phyloP scores from a whole-genome alignment of 176 grass and related monocot genomes.

The Aegilops tauschii region DNA sequence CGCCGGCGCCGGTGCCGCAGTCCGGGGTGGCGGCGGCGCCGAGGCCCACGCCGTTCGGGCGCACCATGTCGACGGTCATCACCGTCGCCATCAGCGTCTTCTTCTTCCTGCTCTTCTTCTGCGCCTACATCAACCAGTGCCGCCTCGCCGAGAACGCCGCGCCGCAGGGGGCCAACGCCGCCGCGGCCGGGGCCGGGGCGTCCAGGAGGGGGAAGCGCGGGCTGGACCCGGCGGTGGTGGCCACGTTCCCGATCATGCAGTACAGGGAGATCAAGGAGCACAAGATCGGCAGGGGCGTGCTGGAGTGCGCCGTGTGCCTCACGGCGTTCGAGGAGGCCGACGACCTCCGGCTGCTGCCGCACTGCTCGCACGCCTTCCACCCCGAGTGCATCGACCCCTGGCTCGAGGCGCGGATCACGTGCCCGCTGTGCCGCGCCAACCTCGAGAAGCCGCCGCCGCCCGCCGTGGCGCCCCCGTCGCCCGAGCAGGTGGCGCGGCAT shows the following conservation, averaged over 20 bases:
- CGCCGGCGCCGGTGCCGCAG: neutral
- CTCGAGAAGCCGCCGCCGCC: conserved; percentile 31
- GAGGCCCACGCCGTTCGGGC: conserved; percentile 36
- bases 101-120: conserved; percentile 83
- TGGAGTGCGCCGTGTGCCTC: conserved; percentile 95
- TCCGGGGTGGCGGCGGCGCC: neutral
- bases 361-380: conserved; percentile 92
- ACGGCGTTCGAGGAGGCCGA: conserved; percentile 85
- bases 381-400: conserved; percentile 90
- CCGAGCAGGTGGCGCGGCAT: neutral
- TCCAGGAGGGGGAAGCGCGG: conserved; percentile 52
- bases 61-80: conserved; percentile 62
- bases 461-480: neutral
- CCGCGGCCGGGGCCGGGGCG: neutral
- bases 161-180: neutral
- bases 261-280: conserved; percentile 72
- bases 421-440: conserved; percentile 69
- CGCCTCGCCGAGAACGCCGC: conserved; percentile 18
- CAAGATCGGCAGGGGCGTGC: conserved; percentile 56
- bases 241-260: conserved; percentile 57
- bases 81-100: conserved; percentile 61
- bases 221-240: conserved; percentile 55
- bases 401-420: conserved; percentile 70
- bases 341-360: conserved; percentile 74
- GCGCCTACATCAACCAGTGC: conserved; percentile 74